A percentile compares a stretch with the other conserved stretches of the same genome.
Evolutionary conservation across 768 basidiomycete species (phyloP).

Genomic region (Boletus fagicola): DNA sequence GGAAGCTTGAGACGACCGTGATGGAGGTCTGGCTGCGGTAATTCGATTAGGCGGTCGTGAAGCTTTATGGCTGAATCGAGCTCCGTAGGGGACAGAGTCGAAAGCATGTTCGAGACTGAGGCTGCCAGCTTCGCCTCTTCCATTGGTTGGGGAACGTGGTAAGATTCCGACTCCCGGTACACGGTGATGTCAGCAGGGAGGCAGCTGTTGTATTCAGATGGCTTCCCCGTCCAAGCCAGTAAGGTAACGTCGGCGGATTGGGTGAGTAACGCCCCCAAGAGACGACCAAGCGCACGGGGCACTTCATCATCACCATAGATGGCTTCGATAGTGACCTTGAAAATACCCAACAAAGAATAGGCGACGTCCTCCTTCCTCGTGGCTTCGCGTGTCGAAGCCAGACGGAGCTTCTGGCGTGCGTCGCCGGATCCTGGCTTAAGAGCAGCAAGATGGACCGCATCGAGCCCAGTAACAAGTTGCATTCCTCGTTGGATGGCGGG

Average conservation of each 20-base stretch:
- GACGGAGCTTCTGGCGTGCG: too few species aligned
- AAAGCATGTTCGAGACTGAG: neutral
- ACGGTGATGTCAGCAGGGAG: conserved; percentile 19
- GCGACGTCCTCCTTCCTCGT: too few species aligned
- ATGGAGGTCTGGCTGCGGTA: neutral
- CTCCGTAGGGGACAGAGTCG: neutral
- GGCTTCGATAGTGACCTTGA: too few species aligned
- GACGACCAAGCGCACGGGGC: too few species aligned
- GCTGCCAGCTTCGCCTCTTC: neutral
- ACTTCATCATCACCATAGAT: too few species aligned
- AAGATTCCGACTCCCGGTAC: neutral
- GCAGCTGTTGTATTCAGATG: conserved; percentile 20
- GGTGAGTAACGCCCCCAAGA: neutral
- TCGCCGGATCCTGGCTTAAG: too few species aligned
- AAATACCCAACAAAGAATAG: too few species aligned
- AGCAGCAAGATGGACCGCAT: too few species aligned
- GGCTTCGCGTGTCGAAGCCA: too few species aligned
- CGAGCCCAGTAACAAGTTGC: too few species aligned
- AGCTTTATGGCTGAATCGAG: conserved; percentile 5
- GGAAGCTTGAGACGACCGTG: conserved; percentile 11
- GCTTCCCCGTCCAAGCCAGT: conserved; percentile 17
- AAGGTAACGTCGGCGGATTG: conserved; percentile 15
- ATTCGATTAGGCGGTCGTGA: conserved; percentile 1
- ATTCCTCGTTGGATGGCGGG: too few species aligned
- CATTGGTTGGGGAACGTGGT: conserved; percentile 1